Base-by-base conservation (phyloP, 1,284 basidiomycete species). In the Trametes hirsuta region DNA sequence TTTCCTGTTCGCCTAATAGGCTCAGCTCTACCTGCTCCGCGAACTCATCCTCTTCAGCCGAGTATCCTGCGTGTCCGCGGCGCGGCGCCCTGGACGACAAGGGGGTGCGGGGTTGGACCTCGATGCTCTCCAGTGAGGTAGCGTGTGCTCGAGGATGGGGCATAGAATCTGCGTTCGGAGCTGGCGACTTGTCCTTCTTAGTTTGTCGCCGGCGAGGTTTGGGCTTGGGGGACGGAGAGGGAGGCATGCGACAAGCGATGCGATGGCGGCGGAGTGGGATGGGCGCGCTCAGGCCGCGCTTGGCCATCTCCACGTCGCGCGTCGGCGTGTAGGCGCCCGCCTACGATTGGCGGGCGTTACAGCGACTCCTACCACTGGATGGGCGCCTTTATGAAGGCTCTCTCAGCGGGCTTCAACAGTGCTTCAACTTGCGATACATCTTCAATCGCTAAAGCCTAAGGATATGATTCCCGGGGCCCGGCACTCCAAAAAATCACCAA, bases 51-150 rank as follows among this genome's bases (percentile, higher is more conserved):
- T 58, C 61, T 42, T 71, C 69, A 4, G 61, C 60, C 3, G 64
- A 54, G 46, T 37, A 64, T 44, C 68, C 57, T 78, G 60, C 47
- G 64, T 76, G 74, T n/a, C 66, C 54, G 75, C 75, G 62, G 77
- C 78, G 57, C 4, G 72, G 53, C 15, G 78, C 76, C 63, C 77
- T 81, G 9, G 71, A 57, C 8, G 78, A 76, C 63, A 77, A 80
- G 34, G 86, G 84, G 0, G 84, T 86, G 50, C 89, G 84, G 45
- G 90, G 87, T 53, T 81, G 78, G 59, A 90, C 84, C 52, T 81
- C 81, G 62, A 88, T 86, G 68, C 82, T 85, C 66, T 86, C 83
- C 58, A 91, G 73, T 34, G 88, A 88, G 37, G 83, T 81, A 54
- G 72, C 64, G 24, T 68, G 66, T 10, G 65, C 71, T 15, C 40